Conservation (phyloP, 768 basidiomycete species). For the Cantharellus anzutake region DNA sequence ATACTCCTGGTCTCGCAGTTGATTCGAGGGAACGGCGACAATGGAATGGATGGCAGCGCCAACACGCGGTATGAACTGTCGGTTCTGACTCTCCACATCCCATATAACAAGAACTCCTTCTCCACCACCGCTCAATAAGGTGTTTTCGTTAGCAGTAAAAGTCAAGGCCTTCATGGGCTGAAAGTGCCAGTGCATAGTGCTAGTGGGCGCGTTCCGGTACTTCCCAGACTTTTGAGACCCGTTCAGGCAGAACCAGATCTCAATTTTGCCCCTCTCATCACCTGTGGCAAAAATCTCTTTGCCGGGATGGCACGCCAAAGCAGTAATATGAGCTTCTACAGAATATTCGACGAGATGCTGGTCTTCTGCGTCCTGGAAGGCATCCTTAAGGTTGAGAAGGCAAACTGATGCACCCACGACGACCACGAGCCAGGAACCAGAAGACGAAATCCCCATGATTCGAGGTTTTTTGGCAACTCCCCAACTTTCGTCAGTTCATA, state of each 20-base stretch:
- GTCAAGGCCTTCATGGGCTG: constrained; percentile 75
- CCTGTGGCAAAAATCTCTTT: constrained; percentile 95
- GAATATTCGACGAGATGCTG: constrained; percentile 29
- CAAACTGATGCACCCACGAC: constrained; percentile 65
- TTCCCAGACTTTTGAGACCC: constrained; percentile 38
- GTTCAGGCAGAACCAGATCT: constrained; percentile 84
- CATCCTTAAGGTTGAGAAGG: constrained; percentile 35
- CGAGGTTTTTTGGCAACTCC: not conserved
- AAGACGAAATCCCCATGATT: constrained; percentile 24
- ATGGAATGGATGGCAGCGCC: constrained; percentile 71
- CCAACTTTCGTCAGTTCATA: not conserved
- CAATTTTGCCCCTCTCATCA: constrained; percentile 64
- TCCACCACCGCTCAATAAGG: constrained; percentile 84
- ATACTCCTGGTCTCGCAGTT: constrained; percentile 59
- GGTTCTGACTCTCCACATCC: constrained; percentile 77
- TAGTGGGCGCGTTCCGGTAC: constrained; percentile 45
- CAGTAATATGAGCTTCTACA: constrained; percentile 29
- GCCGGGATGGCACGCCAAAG: constrained; percentile 69
- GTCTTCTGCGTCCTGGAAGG: constrained; percentile 55
- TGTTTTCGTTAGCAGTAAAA: constrained; percentile 82
- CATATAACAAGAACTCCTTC: constrained; percentile 94
- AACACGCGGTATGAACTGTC: constrained; percentile 82
- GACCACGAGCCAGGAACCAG: constrained; percentile 60
- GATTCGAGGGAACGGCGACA: constrained; percentile 27
- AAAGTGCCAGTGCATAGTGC: constrained; percentile 89